These are phyloP conservation scores for Termitomyces heimii DNA, from an alignment of 768 basidiomycete species.

Conservation along the genomic window DNA sequence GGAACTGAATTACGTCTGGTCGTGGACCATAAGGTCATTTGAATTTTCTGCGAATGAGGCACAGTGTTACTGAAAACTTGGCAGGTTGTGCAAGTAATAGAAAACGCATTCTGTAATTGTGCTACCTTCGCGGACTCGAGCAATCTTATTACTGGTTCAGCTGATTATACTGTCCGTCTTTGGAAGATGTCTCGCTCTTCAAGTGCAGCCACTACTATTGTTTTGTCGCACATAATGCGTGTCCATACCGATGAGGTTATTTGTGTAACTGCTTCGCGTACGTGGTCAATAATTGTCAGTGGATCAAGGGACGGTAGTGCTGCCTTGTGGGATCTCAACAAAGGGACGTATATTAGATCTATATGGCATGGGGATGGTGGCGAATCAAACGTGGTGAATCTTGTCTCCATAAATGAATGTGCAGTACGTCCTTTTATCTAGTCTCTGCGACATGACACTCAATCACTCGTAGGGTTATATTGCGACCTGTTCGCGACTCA, in stretches of 20 bases:
- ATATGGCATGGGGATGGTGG: conserved; percentile 60
- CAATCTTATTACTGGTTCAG: conserved; percentile 74
- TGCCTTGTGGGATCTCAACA: conserved; percentile 86
- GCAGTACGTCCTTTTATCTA: conserved; percentile 50
- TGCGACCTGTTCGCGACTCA: conserved; percentile 70
- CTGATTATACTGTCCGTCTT: conserved; percentile 75
- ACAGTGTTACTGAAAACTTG: background rate
- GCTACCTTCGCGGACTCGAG: conserved; percentile 73
- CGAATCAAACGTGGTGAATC: conserved; percentile 43
- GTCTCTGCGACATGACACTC: background rate
- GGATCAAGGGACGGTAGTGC: conserved; percentile 85
- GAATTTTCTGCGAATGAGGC: too few species aligned
- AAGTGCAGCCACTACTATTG: conserved; percentile 22
- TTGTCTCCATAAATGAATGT: conserved; percentile 80
- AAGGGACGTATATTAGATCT: conserved; percentile 72
- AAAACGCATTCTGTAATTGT: conserved; percentile 65
- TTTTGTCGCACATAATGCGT: conserved; percentile 70
- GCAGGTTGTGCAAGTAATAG: conserved; percentile 72
- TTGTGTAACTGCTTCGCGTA: conserved; percentile 65
- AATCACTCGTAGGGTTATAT: conserved; percentile 66
- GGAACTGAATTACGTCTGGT: conserved; percentile 55
- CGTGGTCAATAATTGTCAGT: conserved; percentile 81
- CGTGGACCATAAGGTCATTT: conserved; percentile 54
- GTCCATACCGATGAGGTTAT: conserved; percentile 67
- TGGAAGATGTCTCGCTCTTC: conserved; percentile 56